Evolutionary conservation across 176 grass and related monocot genomes (phyloP), one percentile per base, ranked within the genome.

Genomic region (Avena atlantica): DNA sequence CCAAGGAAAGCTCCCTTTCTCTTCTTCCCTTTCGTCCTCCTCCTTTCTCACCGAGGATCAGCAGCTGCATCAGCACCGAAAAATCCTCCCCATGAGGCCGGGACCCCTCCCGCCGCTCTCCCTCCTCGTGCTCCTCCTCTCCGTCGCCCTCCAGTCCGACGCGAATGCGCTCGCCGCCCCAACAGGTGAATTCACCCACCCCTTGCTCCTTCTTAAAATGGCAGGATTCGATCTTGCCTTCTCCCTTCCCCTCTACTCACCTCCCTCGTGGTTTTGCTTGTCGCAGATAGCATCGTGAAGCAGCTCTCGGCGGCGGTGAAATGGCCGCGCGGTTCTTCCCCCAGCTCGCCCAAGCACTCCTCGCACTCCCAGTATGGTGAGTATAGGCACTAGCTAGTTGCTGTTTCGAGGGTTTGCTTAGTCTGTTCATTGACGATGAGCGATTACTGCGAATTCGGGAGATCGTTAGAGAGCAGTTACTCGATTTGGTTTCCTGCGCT

Each of bases 251-350:
- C 84, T 34, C 27, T 79, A 31, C 71, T 76, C 48, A 70, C 11
- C 14, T 75, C 25, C 25, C 11, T 75, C 25, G 15, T 81, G 36
- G 12, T 5, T 36, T 87, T 66, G 68, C 37, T 66, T 62, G 78
- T 60, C 63, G 81, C 89, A 93, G 95, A 89, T 66, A 88, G 81
- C 88, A 89, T 97, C 81, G 84, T 95, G 76, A 97, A 76, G 89
- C 95, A 97, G 84, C 87, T 97, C 6, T 91, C 91, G 44, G 89
- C 91, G 50, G 91, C 93, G 61, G 90, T 97, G 25, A 97, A 86
- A 40, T 97, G 95, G 95, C 91, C 95, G 52, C 93, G 91, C 66
- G 85, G 55, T 74, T 79, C 90, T 42, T 36, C 90, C 40, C 84
- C 88, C 9, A 55, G 91, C 86, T 48, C 52, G 31, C 44, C 82